Evolutionary conservation across 2,329 filamentous ascomycete species (phyloP), one percentile per base, ranked within the genome.

Genomic region (Nemania sp.): DNA sequence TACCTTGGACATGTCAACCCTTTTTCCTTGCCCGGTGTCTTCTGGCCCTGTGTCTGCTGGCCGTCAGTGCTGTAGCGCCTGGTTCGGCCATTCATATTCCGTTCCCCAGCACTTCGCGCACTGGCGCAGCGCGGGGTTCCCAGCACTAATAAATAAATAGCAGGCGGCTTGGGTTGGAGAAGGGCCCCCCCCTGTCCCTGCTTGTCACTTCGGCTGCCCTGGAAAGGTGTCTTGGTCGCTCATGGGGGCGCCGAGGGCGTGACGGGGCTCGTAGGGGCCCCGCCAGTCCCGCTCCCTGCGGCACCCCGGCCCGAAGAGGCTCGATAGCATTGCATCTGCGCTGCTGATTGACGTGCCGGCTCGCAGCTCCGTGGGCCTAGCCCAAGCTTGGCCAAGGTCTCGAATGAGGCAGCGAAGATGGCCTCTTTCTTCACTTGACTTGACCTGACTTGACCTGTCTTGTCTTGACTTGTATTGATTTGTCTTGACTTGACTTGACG

Each of bases 51-150:
- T 69, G 68, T 73, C 70, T 68, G 72, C 69, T 72, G 70, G 72
- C 69, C 70, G 64, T 57, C 61, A 52, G 43, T 58, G 52, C 47
- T 59, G 54, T 46, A 60, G 66, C 65, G 63, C 64, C 62, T 71
- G 58, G 64, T 66, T 70, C 71, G 72, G 72, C 72, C 72, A 73
- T 73, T 73, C 71, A 74, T 64, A 72, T 73, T 70, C 69, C 72
- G 70, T 69, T 65, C 68, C 64, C 65, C 57, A 62, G 61, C 65
- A 60, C 63, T 66, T 45, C 48, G 39, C 12, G 50, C 37, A 57
- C 55, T 59, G 58, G 65, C 64, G 56, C 63, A 63, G 69, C 70
- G 72, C 71, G 72, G 72, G 72, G 72, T 71, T 59, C 59, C 62
- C 63, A 72, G 66, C 70, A 64, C 58, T 70, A 69, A 66, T 68